Evolutionary conservation across 2,329 filamentous ascomycete genomes (phyloP).

Genomic region (Malbranchea zuffiana): DNA sequence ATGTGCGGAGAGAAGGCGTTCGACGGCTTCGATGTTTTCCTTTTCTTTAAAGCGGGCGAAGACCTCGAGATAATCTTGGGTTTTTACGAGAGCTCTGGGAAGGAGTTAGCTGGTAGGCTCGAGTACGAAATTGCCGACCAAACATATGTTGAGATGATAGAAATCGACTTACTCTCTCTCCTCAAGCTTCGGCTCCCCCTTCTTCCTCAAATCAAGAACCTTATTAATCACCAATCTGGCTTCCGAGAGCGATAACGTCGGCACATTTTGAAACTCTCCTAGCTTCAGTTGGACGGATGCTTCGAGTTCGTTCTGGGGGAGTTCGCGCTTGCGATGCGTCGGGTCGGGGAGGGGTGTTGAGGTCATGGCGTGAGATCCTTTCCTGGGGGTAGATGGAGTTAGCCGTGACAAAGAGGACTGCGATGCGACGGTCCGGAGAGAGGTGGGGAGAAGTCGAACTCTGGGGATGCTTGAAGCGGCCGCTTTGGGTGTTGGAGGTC

Average conservation of each 20-base stretch:
- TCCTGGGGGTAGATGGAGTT: neutral
- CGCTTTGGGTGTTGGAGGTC: no score
- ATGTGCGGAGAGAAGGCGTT: constrained; percentile 69
- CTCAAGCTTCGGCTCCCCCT: constrained; percentile 69
- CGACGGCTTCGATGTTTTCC: constrained; percentile 89
- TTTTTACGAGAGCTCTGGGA: constrained; percentile 62
- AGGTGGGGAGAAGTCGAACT: no score
- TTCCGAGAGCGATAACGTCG: constrained; percentile 84
- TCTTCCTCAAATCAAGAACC: constrained; percentile 67
- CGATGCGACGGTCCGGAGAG: neutral
- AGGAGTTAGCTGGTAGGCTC: neutral
- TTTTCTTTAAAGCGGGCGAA: constrained; percentile 95
- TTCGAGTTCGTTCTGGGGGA: constrained; percentile 61
- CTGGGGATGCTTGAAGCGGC: no score
- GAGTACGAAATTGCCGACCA: neutral
- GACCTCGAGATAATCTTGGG: constrained; percentile 81
- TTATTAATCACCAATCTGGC: constrained; percentile 86
- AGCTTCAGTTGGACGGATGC: constrained; percentile 70
- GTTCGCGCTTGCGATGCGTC: constrained; percentile 31
- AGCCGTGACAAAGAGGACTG: constrained; percentile 2
- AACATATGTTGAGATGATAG: no score
- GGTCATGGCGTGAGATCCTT: constrained; percentile 1
- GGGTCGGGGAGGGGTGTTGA: constrained; percentile 14
- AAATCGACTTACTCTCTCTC: constrained; percentile 62
- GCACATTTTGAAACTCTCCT: constrained; percentile 86